Conservation (phyloP, 75 land plant genomes). For the Isoetes taiwanensis region DNA sequence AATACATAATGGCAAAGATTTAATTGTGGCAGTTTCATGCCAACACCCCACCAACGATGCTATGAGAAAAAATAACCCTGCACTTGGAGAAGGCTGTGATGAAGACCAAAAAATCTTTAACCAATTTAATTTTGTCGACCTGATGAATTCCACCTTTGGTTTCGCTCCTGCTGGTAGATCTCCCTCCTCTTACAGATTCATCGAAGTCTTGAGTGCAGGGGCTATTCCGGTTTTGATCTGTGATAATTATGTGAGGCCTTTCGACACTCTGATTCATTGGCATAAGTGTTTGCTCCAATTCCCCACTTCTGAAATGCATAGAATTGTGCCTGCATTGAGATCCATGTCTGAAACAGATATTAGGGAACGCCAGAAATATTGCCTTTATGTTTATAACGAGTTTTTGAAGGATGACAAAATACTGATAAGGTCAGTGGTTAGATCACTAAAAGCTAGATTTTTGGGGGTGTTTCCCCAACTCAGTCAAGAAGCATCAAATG, state of each 20-base stretch:
- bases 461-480: constrained; percentile 15
- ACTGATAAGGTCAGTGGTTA: constrained; percentile 14
- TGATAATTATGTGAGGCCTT: constrained; percentile 35
- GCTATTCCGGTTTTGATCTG: constrained; percentile 24
- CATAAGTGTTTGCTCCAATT: constrained; percentile 21
- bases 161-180: constrained; percentile 20
- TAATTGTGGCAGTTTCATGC: constrained; percentile 27
- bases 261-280: constrained; percentile 27
- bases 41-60: constrained; percentile 20
- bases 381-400: constrained; percentile 14
- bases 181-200: constrained; percentile 23
- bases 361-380: constrained; percentile 18
- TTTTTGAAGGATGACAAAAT: constrained; percentile 21
- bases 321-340: constrained; percentile 14
- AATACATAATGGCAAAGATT: constrained; percentile 23
- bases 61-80: constrained; percentile 15
- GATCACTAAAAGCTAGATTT: constrained; percentile 13
- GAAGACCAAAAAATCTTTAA: constrained; percentile 13
- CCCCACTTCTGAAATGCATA: constrained; percentile 25
- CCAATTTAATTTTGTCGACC: constrained; percentile 6
- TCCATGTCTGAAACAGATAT: constrained; percentile 18
- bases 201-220: constrained; percentile 27
- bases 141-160: constrained; percentile 29
- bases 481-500: not conserved
- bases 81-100: constrained; percentile 17